Conservation (phyloP, 1,139 yeast genomes). For the Suhomyces guaymorum region DNA sequence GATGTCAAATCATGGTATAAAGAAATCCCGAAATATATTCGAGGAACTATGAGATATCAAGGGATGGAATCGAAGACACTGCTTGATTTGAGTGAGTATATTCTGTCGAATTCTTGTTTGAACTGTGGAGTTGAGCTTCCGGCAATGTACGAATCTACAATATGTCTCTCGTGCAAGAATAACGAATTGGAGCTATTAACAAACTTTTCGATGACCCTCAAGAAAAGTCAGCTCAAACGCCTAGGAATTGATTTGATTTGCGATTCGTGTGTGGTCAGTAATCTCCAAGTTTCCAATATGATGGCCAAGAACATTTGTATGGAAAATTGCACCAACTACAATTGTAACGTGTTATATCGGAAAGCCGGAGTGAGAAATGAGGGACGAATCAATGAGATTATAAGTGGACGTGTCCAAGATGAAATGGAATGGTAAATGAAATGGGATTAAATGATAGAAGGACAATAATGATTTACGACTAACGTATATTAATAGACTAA, state of each 20-base stretch:
- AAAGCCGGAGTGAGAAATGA: slow-evolving; percentile 12
- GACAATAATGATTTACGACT: no score
- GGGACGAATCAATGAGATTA: slow-evolving; percentile 1
- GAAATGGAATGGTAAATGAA: slow-evolving; percentile 17
- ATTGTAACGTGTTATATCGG: slow-evolving; percentile 29
- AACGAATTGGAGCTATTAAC: slow-evolving; percentile 24
- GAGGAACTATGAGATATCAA: slow-evolving; percentile 7
- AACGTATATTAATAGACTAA: no score
- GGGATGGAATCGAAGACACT: slow-evolving; percentile 7
- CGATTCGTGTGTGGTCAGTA: slow-evolving; percentile 26
- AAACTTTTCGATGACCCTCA: slow-evolving; percentile 19
- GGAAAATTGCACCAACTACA: slow-evolving; percentile 31
- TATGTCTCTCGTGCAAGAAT: slow-evolving; percentile 27
- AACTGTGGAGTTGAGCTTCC: slow-evolving; percentile 25
- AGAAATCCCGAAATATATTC: slow-evolving; percentile 57
- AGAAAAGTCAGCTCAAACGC: slow-evolving; percentile 18
- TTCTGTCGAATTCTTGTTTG: slow-evolving; percentile 26
- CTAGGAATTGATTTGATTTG: slow-evolving; percentile 24
- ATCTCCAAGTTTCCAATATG: slow-evolving; percentile 19
- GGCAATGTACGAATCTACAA: background rate
- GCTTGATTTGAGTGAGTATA: slow-evolving; percentile 10
- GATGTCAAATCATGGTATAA: slow-evolving; percentile 75
- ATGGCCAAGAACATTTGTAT: slow-evolving; percentile 16
- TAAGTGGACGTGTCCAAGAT: background rate
- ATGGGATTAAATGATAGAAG: no score